Base-by-base conservation (phyloP, 106 monocot species). In the Apostasia ramifera region DNA sequence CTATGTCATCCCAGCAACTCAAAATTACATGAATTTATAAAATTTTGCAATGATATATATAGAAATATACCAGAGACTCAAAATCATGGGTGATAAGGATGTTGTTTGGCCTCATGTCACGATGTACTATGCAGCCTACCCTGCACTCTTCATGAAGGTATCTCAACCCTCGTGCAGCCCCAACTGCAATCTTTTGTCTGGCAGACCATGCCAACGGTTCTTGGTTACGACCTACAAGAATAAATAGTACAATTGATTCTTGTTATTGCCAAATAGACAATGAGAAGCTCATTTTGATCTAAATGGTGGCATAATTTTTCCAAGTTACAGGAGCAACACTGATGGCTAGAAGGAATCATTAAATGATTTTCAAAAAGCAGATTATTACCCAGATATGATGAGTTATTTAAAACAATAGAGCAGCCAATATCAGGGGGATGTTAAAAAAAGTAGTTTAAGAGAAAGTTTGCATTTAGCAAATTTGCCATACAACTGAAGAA, bases 81-180 rank as follows among this genome's bases (percentile, higher is more conserved):
- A 84, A 94, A 81, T 94, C 89, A 82, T 94, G 93, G 7, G 93
- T 90, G 6, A 94, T 59, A 54, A 94, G 89, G 57, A 94, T 94
- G 57, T 94, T 94, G 70, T 89, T 86, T 55, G 89, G 89, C 44
- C 93, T 81, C 93, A 94, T 84, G 60, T 90, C 94, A 2, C 94
- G 80, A 45, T 90, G 94, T 38, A 94, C 81, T 52, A 94, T 90
- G 69, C 90, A 90, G 41, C 94, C 94, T 8, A 90, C 94, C 60
- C 90, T 74, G 56, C 94, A 94, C 63, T 94, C 94, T 76, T 94
- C 94, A 46, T 94, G 94, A 71, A 94, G 84, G 49, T 90, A 94
- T 51, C 94, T 66, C 77, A 94, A 71, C 5, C 94, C 94, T 61
- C 90, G 65, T 46, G 94, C 94, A 63, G 90, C 87, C 63, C 94